Base-by-base conservation (phyloP, 257 asterid genomes). In the Thymus mandschuricus region DNA sequence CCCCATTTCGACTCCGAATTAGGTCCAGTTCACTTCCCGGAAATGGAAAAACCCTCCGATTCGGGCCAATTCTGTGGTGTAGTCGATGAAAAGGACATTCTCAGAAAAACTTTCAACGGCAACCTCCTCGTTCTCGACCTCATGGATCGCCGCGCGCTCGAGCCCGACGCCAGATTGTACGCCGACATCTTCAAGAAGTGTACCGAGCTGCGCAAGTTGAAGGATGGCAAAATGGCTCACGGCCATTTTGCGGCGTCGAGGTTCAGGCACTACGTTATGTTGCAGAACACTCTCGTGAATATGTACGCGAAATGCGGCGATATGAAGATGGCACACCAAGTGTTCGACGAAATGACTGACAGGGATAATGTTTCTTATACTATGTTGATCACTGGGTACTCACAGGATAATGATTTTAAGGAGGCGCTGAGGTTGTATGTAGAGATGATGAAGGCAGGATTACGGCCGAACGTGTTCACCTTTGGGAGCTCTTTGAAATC, bases 351-450 rank as follows among this genome's bases (percentile, higher is more conserved):
- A 82, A 92, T 92, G 97, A 78, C 76, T 45, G 81, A 79, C 0
- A 74, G 86, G 52, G 98, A 92, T 71, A 85, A 89, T 91, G 98
- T 92, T 49, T 85, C 96, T 28, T 92, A 89, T 79, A 88, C 98
- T 40, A 83, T 80, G 63, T 50, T 92, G 81, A 84, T 92, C 55
- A 84, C 85, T 75, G 96, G 96, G 51, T 90, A 86, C 76, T 86
- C 96, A 1, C 95, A 88, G 67, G 68, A 76, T 48, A 84, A 73
- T 40, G 84, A 78, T 63, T 79, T 75, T 33, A 21, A 51, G 21
- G 74, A 83, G 73, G 96, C 91, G 8, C 45, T 90, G 67, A 29
- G 28, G 13, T 68, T 83, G 83, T 90, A 77, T 67, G 34, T 44
- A 15, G 83, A 76, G 75, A 90, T 92, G 97, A 4, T 84, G 84